A percentile compares a stretch with the other conserved stretches of the same genome.
phyloP scores from a whole-genome alignment of 1,139 yeast species.

The Debaryomycetaceae sp. region DNA sequence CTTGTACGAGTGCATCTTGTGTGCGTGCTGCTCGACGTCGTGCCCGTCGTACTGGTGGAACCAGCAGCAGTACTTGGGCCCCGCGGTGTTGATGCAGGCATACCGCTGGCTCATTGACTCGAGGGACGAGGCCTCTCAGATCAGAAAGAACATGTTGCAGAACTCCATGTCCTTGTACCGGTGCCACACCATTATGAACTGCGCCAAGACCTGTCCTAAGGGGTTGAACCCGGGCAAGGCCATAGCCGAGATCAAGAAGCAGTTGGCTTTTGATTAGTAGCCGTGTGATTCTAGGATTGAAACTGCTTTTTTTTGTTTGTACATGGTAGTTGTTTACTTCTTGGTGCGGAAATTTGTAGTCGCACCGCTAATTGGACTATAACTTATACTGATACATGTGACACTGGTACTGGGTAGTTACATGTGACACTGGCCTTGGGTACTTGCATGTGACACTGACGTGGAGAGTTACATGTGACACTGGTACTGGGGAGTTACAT shows the following conservation, averaged over 20 bases:
- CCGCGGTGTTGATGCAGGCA: conserved; percentile 98
- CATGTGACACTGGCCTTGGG: too few species aligned
- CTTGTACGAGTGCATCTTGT: conserved; percentile 90
- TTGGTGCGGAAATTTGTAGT: too few species aligned
- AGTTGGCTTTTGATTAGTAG: conserved; percentile 77
- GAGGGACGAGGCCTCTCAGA: conserved; percentile 79
- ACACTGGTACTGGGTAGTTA: too few species aligned
- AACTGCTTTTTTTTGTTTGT: too few species aligned
- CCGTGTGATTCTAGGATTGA: too few species aligned
- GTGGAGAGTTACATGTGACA: too few species aligned
- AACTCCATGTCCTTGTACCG: conserved; percentile 97
- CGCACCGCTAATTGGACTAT: too few species aligned
- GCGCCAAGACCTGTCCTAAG: conserved; percentile 97
- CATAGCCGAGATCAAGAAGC: conserved; percentile 93
- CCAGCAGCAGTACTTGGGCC: conserved; percentile 96
- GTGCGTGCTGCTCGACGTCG: conserved; percentile 98
- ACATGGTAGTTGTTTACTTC: too few species aligned
- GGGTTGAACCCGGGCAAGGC: conserved; percentile 98
- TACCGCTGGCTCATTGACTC: conserved; percentile 98
- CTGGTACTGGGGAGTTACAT: too few species aligned
- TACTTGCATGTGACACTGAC: too few species aligned
- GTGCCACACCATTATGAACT: conserved; percentile 98
- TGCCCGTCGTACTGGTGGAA: conserved; percentile 99
- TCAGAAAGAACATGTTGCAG: conserved; percentile 84
- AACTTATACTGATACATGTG: too few species aligned